Evolutionary conservation across 352 stramenopile species (phyloP).

Genomic region (Phytopythium ostracodes): DNA sequence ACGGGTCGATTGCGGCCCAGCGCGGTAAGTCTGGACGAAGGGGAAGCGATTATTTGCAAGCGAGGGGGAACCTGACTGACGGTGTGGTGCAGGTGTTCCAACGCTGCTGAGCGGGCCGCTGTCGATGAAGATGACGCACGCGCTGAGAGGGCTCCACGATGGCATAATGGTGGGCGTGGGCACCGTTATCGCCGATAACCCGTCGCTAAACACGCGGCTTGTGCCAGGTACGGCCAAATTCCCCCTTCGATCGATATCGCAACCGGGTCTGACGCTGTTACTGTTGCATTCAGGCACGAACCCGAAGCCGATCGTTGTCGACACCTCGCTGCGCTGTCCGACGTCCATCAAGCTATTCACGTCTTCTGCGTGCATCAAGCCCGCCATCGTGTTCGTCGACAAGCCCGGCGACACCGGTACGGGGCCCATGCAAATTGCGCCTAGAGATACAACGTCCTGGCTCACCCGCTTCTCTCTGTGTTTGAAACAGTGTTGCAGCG

Average conservation of each 20-base stretch:
- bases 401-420: constrained; percentile 21
- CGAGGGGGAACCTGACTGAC: not conserved
- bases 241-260: not conserved
- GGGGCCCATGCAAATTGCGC: not conserved
- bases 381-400: constrained; percentile 50
- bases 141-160: constrained; percentile 79
- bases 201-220: constrained; percentile 77
- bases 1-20: constrained; percentile 71
- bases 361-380: constrained; percentile 55
- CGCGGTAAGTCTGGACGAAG: constrained; percentile 27
- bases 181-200: constrained; percentile 84
- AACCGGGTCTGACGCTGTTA: not conserved
- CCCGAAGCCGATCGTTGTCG: constrained; percentile 72
- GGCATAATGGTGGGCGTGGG: constrained; percentile 87
- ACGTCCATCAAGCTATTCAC: constrained; percentile 76
- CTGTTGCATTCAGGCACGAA: constrained; percentile 34
- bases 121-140: constrained; percentile 88
- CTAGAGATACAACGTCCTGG: not conserved
- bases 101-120: constrained; percentile 61
- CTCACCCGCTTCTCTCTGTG: not conserved
- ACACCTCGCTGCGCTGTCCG: constrained; percentile 64
- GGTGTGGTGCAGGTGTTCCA: constrained; percentile 32
- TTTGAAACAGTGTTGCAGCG: constrained; percentile 25
- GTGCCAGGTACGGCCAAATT: constrained; percentile 26
- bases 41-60: not conserved